Base-by-base conservation (phyloP, 2,329 filamentous ascomycete genomes). In the Cladosporium sp. region DNA sequence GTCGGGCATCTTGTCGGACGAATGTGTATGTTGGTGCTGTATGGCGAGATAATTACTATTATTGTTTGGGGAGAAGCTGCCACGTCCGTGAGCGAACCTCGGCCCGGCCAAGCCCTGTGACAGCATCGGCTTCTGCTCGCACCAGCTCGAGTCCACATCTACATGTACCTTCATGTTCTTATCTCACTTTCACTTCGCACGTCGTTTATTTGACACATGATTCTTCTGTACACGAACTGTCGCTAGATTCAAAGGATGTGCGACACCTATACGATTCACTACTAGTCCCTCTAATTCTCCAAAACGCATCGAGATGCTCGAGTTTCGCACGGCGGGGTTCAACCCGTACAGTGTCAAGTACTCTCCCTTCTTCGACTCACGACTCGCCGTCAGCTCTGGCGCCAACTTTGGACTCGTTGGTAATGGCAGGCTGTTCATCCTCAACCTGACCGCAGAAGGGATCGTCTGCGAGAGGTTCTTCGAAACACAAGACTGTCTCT, bases 311-410 rank as follows among this genome's bases (percentile, higher is more conserved):
- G 15, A 36, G 32, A 96, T 97, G 90, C 85, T 97, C 62, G 90
- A 96, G 73, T 97, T 88, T 73, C 86, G 88, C 57, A 97, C 93
- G 18, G 80, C 89, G 67, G 93, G 93, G 64, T 97, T 83, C 79
- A 96, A 97, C 70, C 91, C 91, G 63, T 96, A 95, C 73, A 89
- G 88, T 60, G 90, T 96, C 71, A 96, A 96, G 73, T 99, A 97
- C 78, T 97, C 92, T 50, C 93, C 93, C 6, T 99, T 96, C 76
- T 95, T 95, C 75, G 93, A 97, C 74, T 93, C 88, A 58, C 85
- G 91, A 56, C 83, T 99, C 58, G 92, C 92, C 51, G 90, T 96
- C 62, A 88, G 89, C 24, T 80, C 88, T 1, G 87, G 90, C n/a
- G 84, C 92, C 57, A 97, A 99, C 76, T 99, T 93, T 73, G 93